A percentile compares a stretch with the other conserved stretches of the same genome.
These are phyloP conservation scores for Boletus bicolor DNA, from an alignment of 768 basidiomycete genomes.

Conservation along the genomic window DNA sequence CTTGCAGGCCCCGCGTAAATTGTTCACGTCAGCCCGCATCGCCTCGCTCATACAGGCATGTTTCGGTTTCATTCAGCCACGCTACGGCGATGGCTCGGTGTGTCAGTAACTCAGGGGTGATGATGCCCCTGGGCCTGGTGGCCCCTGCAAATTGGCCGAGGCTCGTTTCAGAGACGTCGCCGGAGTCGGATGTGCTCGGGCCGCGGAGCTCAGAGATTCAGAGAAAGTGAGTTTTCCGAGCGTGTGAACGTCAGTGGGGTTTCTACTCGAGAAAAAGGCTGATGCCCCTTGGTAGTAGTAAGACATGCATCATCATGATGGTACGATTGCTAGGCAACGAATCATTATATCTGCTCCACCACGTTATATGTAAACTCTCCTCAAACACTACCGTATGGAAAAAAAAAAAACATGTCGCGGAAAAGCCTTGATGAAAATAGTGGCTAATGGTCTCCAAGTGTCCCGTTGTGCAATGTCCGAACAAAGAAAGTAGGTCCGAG, in stretches of 20 bases:
- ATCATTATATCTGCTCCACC: background rate
- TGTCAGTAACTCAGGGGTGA: no score
- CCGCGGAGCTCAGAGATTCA: background rate
- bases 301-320: no score
- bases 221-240: background rate
- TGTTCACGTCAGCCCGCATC: background rate
- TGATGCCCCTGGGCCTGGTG: background rate
- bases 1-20: background rate
- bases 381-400: no score
- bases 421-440: background rate
- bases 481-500: background rate
- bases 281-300: background rate
- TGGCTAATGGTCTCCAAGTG: background rate
- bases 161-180: background rate
- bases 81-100: background rate
- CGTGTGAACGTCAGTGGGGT: background rate
- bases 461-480: background rate
- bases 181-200: background rate
- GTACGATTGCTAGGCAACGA: background rate
- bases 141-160: background rate
- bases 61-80: background rate
- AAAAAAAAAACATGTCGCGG: background rate
- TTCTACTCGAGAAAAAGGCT: no score
- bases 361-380: background rate
- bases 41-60: background rate